Conservation (phyloP, 2,329 filamentous ascomycete genomes). For the Ophiostoma perfectum region DNA sequence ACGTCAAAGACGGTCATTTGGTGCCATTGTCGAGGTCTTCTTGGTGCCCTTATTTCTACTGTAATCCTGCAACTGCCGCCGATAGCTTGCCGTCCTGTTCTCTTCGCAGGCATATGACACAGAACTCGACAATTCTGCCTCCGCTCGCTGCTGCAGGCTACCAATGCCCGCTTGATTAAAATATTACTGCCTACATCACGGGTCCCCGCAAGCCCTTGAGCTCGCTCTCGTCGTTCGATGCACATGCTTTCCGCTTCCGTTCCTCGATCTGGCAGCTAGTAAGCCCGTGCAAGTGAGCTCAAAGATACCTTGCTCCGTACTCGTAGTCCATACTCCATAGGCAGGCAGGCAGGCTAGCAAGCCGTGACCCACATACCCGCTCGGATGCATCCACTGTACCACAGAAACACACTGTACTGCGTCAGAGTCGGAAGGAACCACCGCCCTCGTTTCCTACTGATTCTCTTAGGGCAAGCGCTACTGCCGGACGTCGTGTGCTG, state of each 20-base stretch:
- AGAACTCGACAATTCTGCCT: too few species aligned
- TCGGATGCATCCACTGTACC: constrained; percentile 12
- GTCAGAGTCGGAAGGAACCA: constrained; percentile 17
- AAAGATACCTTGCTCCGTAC: background rate
- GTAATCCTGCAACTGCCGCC: too few species aligned
- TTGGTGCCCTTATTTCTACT: background rate
- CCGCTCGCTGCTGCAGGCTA: too few species aligned
- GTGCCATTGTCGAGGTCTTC: background rate
- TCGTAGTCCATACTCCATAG: background rate
- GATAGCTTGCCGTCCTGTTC: background rate
- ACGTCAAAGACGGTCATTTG: background rate
- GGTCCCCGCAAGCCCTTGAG: too few species aligned
- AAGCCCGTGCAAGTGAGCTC: background rate
- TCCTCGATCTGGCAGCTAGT: background rate
- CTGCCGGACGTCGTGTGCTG: constrained; percentile 17
- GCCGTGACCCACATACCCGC: constrained; percentile 8
- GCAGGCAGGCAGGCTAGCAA: constrained; percentile 9
- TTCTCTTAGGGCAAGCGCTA: constrained; percentile 18
- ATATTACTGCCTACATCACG: too few species aligned
- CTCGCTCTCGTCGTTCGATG: background rate
- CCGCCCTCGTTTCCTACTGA: constrained; percentile 12
- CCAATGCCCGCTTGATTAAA: too few species aligned
- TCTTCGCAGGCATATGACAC: background rate
- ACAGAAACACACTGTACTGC: constrained; percentile 17
- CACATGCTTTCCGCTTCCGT: background rate